Conservation (phyloP, 805 yeast species). For the Yarrowia sp. region DNA sequence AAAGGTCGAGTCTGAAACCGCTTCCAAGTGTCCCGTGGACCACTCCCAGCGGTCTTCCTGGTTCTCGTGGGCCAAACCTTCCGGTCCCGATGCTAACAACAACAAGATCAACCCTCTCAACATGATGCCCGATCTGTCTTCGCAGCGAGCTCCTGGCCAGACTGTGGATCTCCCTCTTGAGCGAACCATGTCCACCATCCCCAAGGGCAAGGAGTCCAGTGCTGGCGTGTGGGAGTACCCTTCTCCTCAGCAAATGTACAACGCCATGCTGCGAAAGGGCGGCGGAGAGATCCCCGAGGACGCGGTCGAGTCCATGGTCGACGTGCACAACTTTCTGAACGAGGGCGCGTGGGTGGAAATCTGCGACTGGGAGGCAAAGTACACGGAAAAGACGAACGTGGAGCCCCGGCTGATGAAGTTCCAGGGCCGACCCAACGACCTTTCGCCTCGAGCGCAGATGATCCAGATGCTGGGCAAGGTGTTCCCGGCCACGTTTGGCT, state of each 20-base stretch:
- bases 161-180: slow-evolving; percentile 78
- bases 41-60: slow-evolving; percentile 44
- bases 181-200: slow-evolving; percentile 83
- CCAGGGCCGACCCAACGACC: slow-evolving; percentile 88
- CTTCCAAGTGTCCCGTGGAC: slow-evolving; percentile 53
- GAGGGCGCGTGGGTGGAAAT: slow-evolving; percentile 99
- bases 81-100: slow-evolving; percentile 49
- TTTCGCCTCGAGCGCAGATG: slow-evolving; percentile 83
- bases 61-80: slow-evolving; percentile 43
- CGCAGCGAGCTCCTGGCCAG: slow-evolving; percentile 81
- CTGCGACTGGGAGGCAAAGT: slow-evolving; percentile 84
- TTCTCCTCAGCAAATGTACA: slow-evolving; percentile 98
- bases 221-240: slow-evolving; percentile 98
- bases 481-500: slow-evolving; percentile 74
- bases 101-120: slow-evolving; percentile 73
- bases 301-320: slow-evolving; percentile 96
- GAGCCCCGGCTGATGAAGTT: slow-evolving; percentile 83
- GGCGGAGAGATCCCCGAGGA: slow-evolving; percentile 90
- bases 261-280: slow-evolving; percentile 95
- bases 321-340: slow-evolving; percentile 92
- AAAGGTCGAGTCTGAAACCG: slow-evolving; percentile 12
- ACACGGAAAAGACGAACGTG: slow-evolving; percentile 60
- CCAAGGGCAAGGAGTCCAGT: slow-evolving; percentile 69
- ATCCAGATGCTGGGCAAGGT: slow-evolving; percentile 68
- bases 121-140: slow-evolving; percentile 82